These are phyloP conservation scores for Alternaria longipes DNA, from an alignment of 2,329 filamentous ascomycete species.

Conservation along the genomic window DNA sequence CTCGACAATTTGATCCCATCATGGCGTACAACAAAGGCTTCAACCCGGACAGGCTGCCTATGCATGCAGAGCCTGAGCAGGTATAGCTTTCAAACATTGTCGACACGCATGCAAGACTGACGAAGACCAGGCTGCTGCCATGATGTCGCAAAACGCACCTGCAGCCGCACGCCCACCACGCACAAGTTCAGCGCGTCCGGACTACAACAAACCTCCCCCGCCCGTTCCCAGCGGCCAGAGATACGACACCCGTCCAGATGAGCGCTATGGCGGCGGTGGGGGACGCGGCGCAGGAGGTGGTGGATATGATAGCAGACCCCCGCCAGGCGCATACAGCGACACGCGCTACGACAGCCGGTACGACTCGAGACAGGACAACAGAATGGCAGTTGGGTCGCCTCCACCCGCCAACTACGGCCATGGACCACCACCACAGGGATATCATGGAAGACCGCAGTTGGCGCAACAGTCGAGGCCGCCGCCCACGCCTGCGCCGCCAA, in stretches of 20 bases:
- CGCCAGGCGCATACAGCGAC: slow-evolving; percentile 53
- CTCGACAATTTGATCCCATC: slow-evolving; percentile 24
- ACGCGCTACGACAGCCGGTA: slow-evolving; percentile 45
- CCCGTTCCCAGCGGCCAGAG: slow-evolving; percentile 36
- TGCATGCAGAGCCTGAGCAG: slow-evolving; percentile 82
- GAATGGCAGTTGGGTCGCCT: slow-evolving; percentile 56
- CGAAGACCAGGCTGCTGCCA: slow-evolving; percentile 52
- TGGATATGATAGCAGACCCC: slow-evolving; percentile 44
- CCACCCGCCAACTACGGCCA: slow-evolving; percentile 62
- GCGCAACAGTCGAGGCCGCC: slow-evolving; percentile 54
- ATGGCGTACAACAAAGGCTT: slow-evolving; percentile 97
- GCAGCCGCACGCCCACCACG: slow-evolving; percentile 42
- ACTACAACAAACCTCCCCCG: slow-evolving; percentile 57
- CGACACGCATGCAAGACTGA: slow-evolving; percentile 8
- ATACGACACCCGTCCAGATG: slow-evolving; percentile 50
- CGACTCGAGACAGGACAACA: slow-evolving; percentile 32
- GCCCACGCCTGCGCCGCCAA: slow-evolving; percentile 59
- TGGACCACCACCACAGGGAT: slow-evolving; percentile 67
- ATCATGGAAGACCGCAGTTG: slow-evolving; percentile 70
- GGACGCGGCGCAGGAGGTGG: slow-evolving; percentile 28
- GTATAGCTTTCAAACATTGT: slow-evolving; percentile 55
- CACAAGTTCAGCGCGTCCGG: slow-evolving; percentile 47
- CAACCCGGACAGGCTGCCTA: slow-evolving; percentile 94
- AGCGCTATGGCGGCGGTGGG: slow-evolving; percentile 47
- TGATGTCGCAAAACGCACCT: slow-evolving; percentile 43